Evolutionary conservation across 148 eudicot genomes (phyloP).

Genomic region (Chenopodium berlandieri): DNA sequence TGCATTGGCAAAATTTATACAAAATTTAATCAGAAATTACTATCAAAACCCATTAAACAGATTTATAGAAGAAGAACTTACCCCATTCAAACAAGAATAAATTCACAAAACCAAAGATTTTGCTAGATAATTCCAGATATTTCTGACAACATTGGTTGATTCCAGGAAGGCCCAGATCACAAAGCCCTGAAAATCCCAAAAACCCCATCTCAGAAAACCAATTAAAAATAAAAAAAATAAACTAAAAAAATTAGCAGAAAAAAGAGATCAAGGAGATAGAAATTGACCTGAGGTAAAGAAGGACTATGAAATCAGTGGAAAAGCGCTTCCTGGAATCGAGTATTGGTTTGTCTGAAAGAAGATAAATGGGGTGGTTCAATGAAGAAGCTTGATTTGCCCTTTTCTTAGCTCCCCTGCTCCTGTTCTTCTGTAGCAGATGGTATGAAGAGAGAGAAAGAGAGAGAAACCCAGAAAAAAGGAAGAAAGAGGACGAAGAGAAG

Average conservation of each 20-base stretch:
- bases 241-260: not conserved
- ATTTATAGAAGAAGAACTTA: conserved; percentile 12
- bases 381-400: not conserved
- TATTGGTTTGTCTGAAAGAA: no score
- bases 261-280: not conserved
- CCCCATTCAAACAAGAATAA: conserved; percentile 34
- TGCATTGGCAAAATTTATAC: no score
- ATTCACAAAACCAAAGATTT: conserved; percentile 9
- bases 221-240: not conserved
- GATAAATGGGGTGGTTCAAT: not conserved
- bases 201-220: conserved; percentile 12
- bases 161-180: conserved; percentile 30
- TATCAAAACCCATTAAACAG: not conserved
- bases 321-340: conserved; percentile 16
- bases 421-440: not conserved
- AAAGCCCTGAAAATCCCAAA: conserved; percentile 25
- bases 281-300: conserved; percentile 7
- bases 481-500: not conserved
- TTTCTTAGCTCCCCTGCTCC: not conserved
- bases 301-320: conserved; percentile 14
- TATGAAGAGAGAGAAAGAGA: not conserved
- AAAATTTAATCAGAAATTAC: not conserved
- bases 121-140: conserved; percentile 9
- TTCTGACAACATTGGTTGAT: conserved; percentile 22
- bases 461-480: not conserved